phyloP scores from a whole-genome alignment of 805 yeast species.

The Tetrapisispora phaffii region DNA sequence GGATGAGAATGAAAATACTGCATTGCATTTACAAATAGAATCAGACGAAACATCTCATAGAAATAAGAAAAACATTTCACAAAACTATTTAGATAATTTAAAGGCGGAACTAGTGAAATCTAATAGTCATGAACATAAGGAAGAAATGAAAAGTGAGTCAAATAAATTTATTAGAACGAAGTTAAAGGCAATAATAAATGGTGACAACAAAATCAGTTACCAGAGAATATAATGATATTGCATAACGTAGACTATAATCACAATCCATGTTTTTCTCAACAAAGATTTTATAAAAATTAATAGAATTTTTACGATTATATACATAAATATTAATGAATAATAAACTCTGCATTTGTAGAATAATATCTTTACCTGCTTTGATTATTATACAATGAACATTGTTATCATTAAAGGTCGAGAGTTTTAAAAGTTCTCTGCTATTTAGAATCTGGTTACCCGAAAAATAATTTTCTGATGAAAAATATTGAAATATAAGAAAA shows the following conservation, averaged over 20 bases:
- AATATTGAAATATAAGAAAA: too few species aligned
- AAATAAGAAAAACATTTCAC: conserved; percentile 12
- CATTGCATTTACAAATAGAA: not conserved
- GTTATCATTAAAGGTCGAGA: too few species aligned
- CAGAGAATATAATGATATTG: conserved; percentile 11
- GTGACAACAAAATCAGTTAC: conserved; percentile 21
- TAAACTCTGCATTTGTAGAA: too few species aligned
- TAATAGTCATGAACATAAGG: not conserved
- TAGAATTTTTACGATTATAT: too few species aligned
- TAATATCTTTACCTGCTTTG: too few species aligned
- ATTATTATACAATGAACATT: too few species aligned
- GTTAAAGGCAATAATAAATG: conserved; percentile 17
- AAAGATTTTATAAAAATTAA: too few species aligned
- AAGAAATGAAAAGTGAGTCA: conserved; percentile 3
- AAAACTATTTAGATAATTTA: conserved; percentile 15
- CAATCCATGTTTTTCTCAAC: too few species aligned
- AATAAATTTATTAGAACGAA: conserved; percentile 10
- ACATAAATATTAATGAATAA: too few species aligned
- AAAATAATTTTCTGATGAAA: too few species aligned
- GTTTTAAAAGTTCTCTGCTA: too few species aligned
- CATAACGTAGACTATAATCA: not conserved
- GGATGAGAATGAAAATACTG: not conserved
- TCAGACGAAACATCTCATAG: not conserved
- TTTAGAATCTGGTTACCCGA: too few species aligned
- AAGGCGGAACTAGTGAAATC: conserved; percentile 9